Conservation (phyloP, 192 early-diverging fungal genomes). For the Coemansia sp. region DNA sequence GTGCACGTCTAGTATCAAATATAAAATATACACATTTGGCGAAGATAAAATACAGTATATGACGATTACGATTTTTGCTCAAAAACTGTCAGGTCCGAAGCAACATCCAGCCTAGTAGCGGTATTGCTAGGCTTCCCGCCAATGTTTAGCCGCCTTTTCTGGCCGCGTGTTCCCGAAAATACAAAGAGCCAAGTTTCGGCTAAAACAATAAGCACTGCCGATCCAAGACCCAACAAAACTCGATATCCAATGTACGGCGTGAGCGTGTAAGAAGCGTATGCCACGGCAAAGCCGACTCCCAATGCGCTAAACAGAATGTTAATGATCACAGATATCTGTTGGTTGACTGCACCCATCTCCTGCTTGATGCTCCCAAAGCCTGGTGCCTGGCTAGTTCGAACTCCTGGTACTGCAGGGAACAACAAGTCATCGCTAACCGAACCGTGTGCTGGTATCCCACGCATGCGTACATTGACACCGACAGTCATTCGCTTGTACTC, state of each 20-base stretch:
- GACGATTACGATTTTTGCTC: background rate
- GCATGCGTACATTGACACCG: slow-evolving; percentile 3
- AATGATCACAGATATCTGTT: slow-evolving; percentile 40
- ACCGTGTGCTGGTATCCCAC: background rate
- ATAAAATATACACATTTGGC: background rate
- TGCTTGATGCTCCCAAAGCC: slow-evolving; percentile 18
- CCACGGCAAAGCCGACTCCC: slow-evolving; percentile 52
- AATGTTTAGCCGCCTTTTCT: slow-evolving; percentile 28
- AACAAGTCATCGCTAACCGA: background rate
- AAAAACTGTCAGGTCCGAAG: background rate
- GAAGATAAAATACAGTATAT: background rate
- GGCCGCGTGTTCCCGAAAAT: slow-evolving; percentile 41
- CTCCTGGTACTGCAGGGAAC: slow-evolving; percentile 44
- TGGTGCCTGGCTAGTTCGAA: slow-evolving; percentile 19
- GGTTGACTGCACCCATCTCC: slow-evolving; percentile 37
- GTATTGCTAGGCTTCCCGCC: background rate
- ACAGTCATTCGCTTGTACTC: slow-evolving; percentile 46
- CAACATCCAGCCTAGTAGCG: background rate
- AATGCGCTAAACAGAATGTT: slow-evolving; percentile 52
- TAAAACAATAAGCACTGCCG: slow-evolving; percentile 25
- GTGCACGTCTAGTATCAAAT: background rate
- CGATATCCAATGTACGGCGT: slow-evolving; percentile 47
- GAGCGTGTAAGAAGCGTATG: slow-evolving; percentile 50
- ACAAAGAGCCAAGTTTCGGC: slow-evolving; percentile 49
- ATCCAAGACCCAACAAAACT: slow-evolving; percentile 34